Evolutionary conservation across 1,284 basidiomycete species (phyloP), one percentile per base, ranked within the genome.

Genomic region (Rhizoctonia solani): DNA sequence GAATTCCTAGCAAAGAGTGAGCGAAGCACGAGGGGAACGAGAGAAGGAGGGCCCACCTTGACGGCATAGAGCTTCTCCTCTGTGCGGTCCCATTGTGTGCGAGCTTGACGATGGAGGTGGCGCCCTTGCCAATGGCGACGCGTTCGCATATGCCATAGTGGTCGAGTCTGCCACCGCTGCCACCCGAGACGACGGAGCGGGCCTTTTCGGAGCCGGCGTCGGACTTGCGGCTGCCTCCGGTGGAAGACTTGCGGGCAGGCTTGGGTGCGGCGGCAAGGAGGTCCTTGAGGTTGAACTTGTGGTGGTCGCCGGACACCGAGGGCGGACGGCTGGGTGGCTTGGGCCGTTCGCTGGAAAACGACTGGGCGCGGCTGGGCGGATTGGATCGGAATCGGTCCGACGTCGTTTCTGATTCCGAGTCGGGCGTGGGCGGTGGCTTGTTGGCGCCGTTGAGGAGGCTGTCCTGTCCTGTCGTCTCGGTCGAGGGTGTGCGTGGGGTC

Each of bases 11-110:
- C 21, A 47, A 4, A 16, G 19, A 42, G 39, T 29, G 11, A 66
- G 47, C 27, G 59, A 39, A 4, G 11, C 23, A 14, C 39, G 44
- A 29, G 32, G 46, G 67, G 53, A n/a, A n/a, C n/a, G 46, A 21
- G 27, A 29, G 13, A 29, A 49, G 52, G 52, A 61, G 23, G 32
- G 77, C 85, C 66, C 68, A 93, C 93, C 86, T 99, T 99, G 77
- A 99, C 92, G 42, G 96, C 96, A 74, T 98, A 99, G n/a, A 99
- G 83, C 81, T 96, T 97, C 79, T 99, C 97, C 74, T 96, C 95
- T 32, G 83, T 87, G 69, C 95, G 84, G 78, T 99, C 96, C 95
- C 96, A 98, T 98, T 98, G 81, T 99, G 96, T 39, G 95, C 97
- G 2, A 99, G 84, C 47, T 93, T 84, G 44, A 99, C 97, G 65